phyloP scores from a whole-genome alignment of 208 protist species.

The Wallacemonas sp. region DNA sequence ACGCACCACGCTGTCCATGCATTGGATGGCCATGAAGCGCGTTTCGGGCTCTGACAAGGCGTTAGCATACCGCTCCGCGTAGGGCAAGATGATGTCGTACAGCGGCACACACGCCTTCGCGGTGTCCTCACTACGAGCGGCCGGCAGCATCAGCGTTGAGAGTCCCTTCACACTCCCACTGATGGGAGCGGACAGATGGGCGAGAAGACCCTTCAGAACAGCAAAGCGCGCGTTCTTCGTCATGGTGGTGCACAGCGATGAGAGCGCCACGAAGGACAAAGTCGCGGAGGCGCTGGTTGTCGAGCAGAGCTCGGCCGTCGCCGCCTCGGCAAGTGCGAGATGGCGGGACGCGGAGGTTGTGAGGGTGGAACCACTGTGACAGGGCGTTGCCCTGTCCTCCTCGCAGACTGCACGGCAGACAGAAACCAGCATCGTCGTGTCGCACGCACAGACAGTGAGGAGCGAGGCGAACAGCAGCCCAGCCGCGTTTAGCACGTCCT shows the following conservation, averaged over 20 bases:
- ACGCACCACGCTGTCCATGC: conserved; percentile 79
- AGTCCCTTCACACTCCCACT: conserved; percentile 9
- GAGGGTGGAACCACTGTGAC: background rate
- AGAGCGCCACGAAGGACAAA: background rate
- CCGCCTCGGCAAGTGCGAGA: background rate
- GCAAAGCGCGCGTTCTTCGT: conserved; percentile 83
- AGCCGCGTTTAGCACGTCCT: conserved; percentile 87
- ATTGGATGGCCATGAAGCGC: conserved; percentile 91
- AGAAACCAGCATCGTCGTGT: conserved; percentile 36
- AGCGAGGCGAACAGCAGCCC: conserved; percentile 76
- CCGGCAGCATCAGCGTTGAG: background rate
- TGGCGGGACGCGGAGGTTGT: background rate
- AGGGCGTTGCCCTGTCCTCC: background rate
- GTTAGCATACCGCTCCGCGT: conserved; percentile 44
- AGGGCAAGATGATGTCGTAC: conserved; percentile 71
- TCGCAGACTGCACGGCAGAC: conserved; percentile 42
- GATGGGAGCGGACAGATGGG: conserved; percentile 70
- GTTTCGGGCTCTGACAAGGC: conserved; percentile 72
- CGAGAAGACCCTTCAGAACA: conserved; percentile 78
- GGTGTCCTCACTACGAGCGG: background rate
- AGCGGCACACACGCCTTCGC: conserved; percentile 11
- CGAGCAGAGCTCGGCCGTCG: background rate
- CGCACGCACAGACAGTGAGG: conserved; percentile 61
- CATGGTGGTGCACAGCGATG: conserved; percentile 33
- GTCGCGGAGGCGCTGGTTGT: background rate